Base-by-base conservation (phyloP, 108 stramenopile genomes). In the Cylindrotheca closterium region DNA sequence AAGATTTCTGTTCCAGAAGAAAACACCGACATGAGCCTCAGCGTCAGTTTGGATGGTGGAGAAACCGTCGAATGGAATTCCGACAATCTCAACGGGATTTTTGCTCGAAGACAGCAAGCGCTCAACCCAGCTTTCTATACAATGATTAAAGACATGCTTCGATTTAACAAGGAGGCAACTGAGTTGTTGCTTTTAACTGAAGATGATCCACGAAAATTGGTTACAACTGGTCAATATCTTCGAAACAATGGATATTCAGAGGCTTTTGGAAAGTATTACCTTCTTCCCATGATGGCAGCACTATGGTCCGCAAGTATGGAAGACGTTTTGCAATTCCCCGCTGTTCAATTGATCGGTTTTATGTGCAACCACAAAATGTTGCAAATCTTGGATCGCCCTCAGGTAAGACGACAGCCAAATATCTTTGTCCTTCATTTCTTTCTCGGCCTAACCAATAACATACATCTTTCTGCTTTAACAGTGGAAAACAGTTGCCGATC, bases 291-390 rank as follows among this genome's bases (percentile, higher is more conserved):
- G 94, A 91, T 91, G 79, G 97, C 95, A 22, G 96, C 97, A 3
- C 51, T 98, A 19, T 98, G 98, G 97, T 78, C 74, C 32, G 86
- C 91, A 2, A 78, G 83, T 21, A 73, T 89, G 52, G 86, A 81
- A 18, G 93, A 96, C 59, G 95, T 97, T 5, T 52, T 92, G 66
- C 45, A 71, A 12, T 94, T 94, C 67, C 96, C 97, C 2, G 90
- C 93, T 10, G 56, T 42, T 5, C 83, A 91, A 42, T 71, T 99
- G 55, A 80, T 96, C 65, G 79, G 78, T 24, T 99, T 99, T 67
- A 65, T 97, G 68, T 88, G 85, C 82, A 98, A 98, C 76, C 98
- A 99, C 82, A 73, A 80, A 51, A 96, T 99, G 95, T 71, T 99
- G 26, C 87, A 96, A 58, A 46, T 92, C 18, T 79, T 91, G 33